These are phyloP conservation scores for Sutorius eximius DNA, from an alignment of 1,284 basidiomycete genomes.

Conservation along the genomic window DNA sequence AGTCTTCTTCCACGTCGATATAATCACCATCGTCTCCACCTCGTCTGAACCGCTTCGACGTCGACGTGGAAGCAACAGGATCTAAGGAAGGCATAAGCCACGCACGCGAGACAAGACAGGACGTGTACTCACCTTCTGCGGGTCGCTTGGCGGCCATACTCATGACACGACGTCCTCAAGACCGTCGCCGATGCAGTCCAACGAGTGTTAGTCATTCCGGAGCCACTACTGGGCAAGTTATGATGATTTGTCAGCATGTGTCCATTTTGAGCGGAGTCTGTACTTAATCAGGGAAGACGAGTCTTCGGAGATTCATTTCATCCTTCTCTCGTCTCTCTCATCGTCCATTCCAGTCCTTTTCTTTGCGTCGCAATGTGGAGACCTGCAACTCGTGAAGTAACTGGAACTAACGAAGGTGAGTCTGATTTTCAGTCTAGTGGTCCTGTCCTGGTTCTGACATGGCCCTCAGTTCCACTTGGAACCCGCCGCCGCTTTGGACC, in stretches of 20 bases:
- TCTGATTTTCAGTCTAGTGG: slow-evolving; percentile 18
- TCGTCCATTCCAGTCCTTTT: slow-evolving; percentile 14
- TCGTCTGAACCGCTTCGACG: slow-evolving; percentile 53
- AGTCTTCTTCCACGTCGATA: slow-evolving; percentile 56
- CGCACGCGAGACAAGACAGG: not conserved
- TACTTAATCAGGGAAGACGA: slow-evolving; percentile 22
- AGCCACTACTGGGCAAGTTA: not conserved
- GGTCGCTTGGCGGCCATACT: slow-evolving; percentile 31
- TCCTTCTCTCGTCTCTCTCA: slow-evolving; percentile 24
- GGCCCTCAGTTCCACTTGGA: slow-evolving; percentile 65
- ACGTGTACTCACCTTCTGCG: slow-evolving; percentile 27
- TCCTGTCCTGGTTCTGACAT: slow-evolving; percentile 10
- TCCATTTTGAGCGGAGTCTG: slow-evolving; percentile 36
- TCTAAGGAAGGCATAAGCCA: slow-evolving; percentile 18
- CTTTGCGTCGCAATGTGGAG: slow-evolving; percentile 71
- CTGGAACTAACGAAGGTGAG: slow-evolving; percentile 80
- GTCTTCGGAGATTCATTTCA: slow-evolving; percentile 38
- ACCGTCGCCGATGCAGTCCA: not conserved
- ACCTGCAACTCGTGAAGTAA: slow-evolving; percentile 80
- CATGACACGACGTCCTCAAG: not conserved
- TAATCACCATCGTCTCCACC: slow-evolving; percentile 53
- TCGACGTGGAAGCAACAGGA: slow-evolving; percentile 26
- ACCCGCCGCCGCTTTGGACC: slow-evolving; percentile 87
- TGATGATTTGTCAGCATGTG: slow-evolving; percentile 28
- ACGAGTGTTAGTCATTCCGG: slow-evolving; percentile 6